Evolutionary conservation across 192 early-diverging fungal species (phyloP).

Genomic region (Coemansia sp.): DNA sequence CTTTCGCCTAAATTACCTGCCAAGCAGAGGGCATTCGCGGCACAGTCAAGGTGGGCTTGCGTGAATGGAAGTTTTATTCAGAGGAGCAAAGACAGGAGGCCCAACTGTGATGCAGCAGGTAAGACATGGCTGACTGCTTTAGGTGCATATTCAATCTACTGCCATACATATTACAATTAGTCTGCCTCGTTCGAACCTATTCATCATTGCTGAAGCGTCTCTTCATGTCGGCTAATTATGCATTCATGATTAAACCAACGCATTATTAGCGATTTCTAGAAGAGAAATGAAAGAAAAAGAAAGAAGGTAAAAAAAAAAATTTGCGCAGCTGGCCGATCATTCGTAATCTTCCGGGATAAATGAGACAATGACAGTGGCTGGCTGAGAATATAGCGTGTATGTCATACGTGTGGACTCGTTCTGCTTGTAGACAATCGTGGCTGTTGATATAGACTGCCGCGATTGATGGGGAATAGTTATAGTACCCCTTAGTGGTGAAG

Average conservation of each 20-base stretch:
- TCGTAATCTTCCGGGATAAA: background rate
- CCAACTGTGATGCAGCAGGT: background rate
- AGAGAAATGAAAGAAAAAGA: background rate
- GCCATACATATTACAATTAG: constrained; percentile 8
- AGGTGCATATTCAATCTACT: constrained; percentile 9
- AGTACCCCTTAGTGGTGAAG: background rate
- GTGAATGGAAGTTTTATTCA: constrained; percentile 5
- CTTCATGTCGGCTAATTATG: background rate
- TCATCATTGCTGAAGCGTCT: background rate
- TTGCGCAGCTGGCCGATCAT: background rate
- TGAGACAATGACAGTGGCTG: constrained; percentile 19
- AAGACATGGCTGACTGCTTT: constrained; percentile 9
- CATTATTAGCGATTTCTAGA: background rate
- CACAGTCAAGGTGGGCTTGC: constrained; percentile 2
- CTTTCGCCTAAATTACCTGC: background rate
- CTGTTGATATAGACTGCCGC: background rate
- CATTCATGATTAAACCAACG: background rate
- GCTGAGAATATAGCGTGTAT: constrained; percentile 13
- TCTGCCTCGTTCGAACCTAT: background rate
- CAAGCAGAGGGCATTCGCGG: background rate
- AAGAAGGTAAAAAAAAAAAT: background rate
- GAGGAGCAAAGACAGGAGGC: background rate
- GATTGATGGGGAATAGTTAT: background rate
- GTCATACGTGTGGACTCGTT: constrained; percentile 10
- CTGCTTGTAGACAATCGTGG: constrained; percentile 9